A percentile compares a stretch with the other conserved stretches of the same genome.
Evolutionary conservation across 768 basidiomycete species (phyloP).

Genomic region (Agaricus subrufescens): DNA sequence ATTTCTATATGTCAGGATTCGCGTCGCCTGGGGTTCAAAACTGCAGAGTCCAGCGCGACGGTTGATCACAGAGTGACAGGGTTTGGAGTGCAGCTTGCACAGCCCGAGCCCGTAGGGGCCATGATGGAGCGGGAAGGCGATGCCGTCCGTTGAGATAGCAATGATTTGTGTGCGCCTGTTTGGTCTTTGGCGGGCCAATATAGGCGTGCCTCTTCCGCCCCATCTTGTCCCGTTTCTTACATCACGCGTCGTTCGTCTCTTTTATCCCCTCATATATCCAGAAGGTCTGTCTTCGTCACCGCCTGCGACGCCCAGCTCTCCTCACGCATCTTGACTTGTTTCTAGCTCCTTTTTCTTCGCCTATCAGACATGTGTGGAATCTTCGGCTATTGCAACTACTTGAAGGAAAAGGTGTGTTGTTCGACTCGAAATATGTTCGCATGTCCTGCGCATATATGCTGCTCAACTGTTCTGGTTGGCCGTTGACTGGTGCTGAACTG

Average conservation of each 20-base stretch:
- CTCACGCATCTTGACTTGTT: constrained; percentile 4
- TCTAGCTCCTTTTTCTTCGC: constrained; percentile 6
- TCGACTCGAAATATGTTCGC: constrained; percentile 2
- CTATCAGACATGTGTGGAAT: constrained; percentile 78
- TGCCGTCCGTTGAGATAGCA: constrained; percentile 1
- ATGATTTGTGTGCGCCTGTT: constrained; percentile 14
- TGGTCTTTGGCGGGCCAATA: constrained; percentile 22
- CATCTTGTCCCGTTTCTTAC: constrained; percentile 8
- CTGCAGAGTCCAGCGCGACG: too few relatives aligned
- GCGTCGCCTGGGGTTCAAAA: too few relatives aligned
- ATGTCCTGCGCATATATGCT: not conserved
- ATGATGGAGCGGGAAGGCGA: not conserved
- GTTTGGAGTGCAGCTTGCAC: too few relatives aligned
- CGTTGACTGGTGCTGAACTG: not conserved
- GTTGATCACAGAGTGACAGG: too few relatives aligned
- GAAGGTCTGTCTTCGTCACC: constrained; percentile 13
- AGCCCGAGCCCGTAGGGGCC: not conserved
- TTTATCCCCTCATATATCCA: constrained; percentile 10
- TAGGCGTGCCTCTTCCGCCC: constrained; percentile 3
- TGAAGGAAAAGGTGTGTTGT: constrained; percentile 84
- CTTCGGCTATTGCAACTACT: constrained; percentile 92
- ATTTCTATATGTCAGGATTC: too few relatives aligned
- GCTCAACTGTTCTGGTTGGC: not conserved
- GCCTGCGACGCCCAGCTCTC: not conserved
- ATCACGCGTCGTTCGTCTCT: constrained; percentile 18